Evolutionary conservation across 768 basidiomycete genomes (phyloP), one percentile per base, ranked within the genome.

Genomic region (Rickenella mellea): DNA sequence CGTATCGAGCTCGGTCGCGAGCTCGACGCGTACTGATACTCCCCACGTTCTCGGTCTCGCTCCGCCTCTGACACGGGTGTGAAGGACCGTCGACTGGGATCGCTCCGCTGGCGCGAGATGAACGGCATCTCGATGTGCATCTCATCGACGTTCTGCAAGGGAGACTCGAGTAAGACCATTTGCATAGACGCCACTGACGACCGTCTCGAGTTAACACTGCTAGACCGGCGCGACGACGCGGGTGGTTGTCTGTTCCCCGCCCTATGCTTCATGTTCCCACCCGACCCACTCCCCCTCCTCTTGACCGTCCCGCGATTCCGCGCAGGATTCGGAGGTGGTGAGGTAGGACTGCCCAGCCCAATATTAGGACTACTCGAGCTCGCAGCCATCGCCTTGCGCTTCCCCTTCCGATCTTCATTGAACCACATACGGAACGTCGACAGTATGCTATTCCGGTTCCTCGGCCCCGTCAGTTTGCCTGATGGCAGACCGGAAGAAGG

Each of bases 391-490:
- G 31, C 79, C 59, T 85, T 86, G 40, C 85, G 73, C 64, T 93
- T 94, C 4, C 89, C 81, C 56, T 88, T 91, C 49, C 74, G 71
- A 48, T 92, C 92, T 47, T 96, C 91, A 46, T 90, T 78, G 63
- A 97, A 94, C 88, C 93, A 91, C 47, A 82, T 70, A 33, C 88
- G 75, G 63, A 98, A 90, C 5, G 89, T 76, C 2, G 83, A 80
- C 38, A 97, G 65, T 22, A 98, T 58, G 55, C 84, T 90, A 6
- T 87, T 85, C 27, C 84, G 71, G 56, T 84, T 81, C 19, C 81
- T 70, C 17, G 66, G 67, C 12, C 55, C 47, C 38, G 53, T 28
- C 17, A 54, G 48, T 48, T 66, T 70, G 40, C 52, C 53, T 1
- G 59, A 65, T 21, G 51, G 52, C 40, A 62, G 53, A 1, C 55